A percentile compares a stretch with the other conserved stretches of the same genome.
These are phyloP conservation scores for Russula lepida DNA, from an alignment of 768 basidiomycete species.

Conservation along the genomic window DNA sequence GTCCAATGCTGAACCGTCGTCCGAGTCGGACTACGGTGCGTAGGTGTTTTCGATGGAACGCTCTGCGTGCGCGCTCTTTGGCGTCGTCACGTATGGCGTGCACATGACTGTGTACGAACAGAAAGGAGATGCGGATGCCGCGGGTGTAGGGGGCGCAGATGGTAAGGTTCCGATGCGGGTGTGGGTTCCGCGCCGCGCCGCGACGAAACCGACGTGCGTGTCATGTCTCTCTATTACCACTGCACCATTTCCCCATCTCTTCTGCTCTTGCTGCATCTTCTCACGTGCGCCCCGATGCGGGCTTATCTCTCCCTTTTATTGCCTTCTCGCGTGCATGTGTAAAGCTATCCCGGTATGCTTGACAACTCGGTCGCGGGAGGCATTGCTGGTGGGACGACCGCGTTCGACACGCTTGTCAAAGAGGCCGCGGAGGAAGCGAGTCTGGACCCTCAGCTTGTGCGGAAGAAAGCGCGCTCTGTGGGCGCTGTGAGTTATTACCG, in stretches of 20 bases:
- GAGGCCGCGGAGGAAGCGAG: constrained; percentile 94
- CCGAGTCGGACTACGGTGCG: constrained; percentile 33
- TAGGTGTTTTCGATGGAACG: constrained; percentile 87
- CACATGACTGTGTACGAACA: constrained; percentile 76
- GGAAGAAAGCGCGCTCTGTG: constrained; percentile 45
- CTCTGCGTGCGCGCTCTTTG: constrained; percentile 81
- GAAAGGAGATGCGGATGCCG: constrained; percentile 19
- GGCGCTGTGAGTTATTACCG: constrained; percentile 81
- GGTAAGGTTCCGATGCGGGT: constrained; percentile 36
- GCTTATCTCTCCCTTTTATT: neutral
- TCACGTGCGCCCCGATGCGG: neutral
- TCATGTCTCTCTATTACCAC: neutral
- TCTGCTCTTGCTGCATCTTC: neutral
- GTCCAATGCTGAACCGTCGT: neutral
- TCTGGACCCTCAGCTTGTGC: constrained; percentile 56
- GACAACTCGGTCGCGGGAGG: constrained; percentile 94
- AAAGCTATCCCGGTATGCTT: constrained; percentile 73
- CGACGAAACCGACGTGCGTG: constrained; percentile 82
- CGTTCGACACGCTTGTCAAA: constrained; percentile 73
- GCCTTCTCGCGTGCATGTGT: neutral
- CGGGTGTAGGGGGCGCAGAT: too few relatives aligned
- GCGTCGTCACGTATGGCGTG: constrained; percentile 84
- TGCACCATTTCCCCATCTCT: neutral
- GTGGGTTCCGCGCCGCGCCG: constrained; percentile 84
- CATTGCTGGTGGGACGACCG: constrained; percentile 68